Evolutionary conservation across 371 early-diverging fungal genomes (phyloP).

Genomic region (Rhizopus stolonifer): DNA sequence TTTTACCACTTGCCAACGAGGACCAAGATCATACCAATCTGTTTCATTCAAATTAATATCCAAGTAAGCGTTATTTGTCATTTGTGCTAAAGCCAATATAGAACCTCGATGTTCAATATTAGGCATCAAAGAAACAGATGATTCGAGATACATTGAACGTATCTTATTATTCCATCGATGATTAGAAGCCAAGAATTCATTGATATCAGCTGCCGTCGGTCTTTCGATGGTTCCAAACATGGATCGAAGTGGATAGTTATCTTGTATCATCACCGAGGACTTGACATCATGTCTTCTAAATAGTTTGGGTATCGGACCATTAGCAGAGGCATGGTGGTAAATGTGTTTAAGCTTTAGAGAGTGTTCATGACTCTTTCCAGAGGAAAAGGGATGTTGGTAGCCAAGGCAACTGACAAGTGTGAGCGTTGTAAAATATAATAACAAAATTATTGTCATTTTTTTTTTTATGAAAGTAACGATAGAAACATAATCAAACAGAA

Average conservation of each 20-base stretch:
- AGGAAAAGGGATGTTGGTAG: background rate
- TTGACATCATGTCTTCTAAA: constrained; percentile 44
- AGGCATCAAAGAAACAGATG: constrained; percentile 45
- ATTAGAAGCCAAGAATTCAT: constrained; percentile 1
- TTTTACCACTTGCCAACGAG: constrained; percentile 68
- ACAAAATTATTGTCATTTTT: background rate
- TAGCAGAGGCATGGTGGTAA: constrained; percentile 39
- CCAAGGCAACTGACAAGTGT: background rate
- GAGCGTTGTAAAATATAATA: background rate
- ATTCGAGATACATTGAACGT: constrained; percentile 17
- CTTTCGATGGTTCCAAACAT: constrained; percentile 1
- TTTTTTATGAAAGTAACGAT: background rate
- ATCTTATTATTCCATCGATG: background rate
- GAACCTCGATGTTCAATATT: constrained; percentile 72
- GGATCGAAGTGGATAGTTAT: background rate
- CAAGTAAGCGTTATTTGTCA: constrained; percentile 77
- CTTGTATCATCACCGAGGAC: background rate
- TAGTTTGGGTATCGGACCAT: constrained; percentile 41
- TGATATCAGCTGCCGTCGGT: constrained; percentile 5
- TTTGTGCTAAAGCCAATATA: constrained; percentile 69
- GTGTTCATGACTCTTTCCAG: background rate
- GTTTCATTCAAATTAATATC: constrained; percentile 43
- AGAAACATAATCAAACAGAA: background rate
- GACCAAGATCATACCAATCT: constrained; percentile 76
- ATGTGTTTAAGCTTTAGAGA: constrained; percentile 30